Conservation (phyloP, 441 rosid genomes). For the Cnidoscolus chayamansa region DNA sequence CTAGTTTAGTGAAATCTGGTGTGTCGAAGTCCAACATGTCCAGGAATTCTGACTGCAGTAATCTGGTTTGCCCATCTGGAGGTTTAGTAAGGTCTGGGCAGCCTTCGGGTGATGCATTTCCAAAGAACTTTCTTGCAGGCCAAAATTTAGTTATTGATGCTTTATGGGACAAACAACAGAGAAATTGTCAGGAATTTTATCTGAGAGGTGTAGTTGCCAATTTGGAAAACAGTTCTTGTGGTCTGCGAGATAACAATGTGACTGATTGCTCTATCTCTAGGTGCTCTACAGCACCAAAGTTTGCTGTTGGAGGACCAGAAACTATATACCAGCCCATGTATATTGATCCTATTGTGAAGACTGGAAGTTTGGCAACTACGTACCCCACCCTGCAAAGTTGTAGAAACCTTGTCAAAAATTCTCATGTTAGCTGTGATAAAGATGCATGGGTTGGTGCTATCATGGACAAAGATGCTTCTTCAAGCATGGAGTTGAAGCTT, state of each 20-base stretch:
- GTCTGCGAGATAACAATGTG: slow-evolving; percentile 26
- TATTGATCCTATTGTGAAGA: slow-evolving; percentile 29
- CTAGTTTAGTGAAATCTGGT: slow-evolving; percentile 44
- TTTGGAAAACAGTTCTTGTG: slow-evolving; percentile 25
- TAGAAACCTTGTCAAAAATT: slow-evolving; percentile 23
- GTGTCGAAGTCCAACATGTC: slow-evolving; percentile 26
- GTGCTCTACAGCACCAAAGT: slow-evolving; percentile 26
- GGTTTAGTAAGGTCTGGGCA: slow-evolving; percentile 29
- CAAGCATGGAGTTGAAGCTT: slow-evolving; percentile 52
- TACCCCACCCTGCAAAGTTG: slow-evolving; percentile 26
- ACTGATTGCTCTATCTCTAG: slow-evolving; percentile 25
- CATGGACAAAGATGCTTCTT: slow-evolving; percentile 29
- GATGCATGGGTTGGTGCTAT: slow-evolving; percentile 21
- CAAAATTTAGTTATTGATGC: slow-evolving; percentile 23
- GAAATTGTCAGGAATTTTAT: slow-evolving; percentile 25
- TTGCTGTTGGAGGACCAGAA: slow-evolving; percentile 32
- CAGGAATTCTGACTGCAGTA: slow-evolving; percentile 29
- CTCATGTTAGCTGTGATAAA: slow-evolving; percentile 23
- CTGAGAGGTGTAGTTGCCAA: slow-evolving; percentile 28
- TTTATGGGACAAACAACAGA: slow-evolving; percentile 29
- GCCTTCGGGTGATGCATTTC: slow-evolving; percentile 23
- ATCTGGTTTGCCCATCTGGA: slow-evolving; percentile 32
- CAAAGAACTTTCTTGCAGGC: slow-evolving; percentile 16
- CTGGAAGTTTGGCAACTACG: slow-evolving; percentile 22
- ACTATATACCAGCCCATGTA: slow-evolving; percentile 26